Conservation (phyloP, 768 basidiomycete genomes). For the Mycena capillaripes region DNA sequence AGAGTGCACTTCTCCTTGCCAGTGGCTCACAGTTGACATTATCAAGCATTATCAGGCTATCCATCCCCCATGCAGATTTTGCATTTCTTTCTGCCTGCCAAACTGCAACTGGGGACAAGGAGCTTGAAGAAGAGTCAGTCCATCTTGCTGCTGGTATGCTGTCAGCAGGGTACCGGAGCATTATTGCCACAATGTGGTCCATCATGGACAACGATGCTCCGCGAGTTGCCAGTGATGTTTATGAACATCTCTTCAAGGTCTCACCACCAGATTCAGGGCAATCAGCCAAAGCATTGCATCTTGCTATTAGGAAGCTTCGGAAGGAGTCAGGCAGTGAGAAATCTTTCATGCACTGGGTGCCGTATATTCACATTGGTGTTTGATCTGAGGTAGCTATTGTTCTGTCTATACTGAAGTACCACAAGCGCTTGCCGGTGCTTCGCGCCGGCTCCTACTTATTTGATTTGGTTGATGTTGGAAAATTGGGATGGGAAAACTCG, state of each 20-base stretch:
- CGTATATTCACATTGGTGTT: slow-evolving; percentile 42
- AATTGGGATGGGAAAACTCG: no score
- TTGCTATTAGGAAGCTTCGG: slow-evolving; percentile 38
- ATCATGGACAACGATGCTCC: slow-evolving; percentile 55
- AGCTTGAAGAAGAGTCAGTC: slow-evolving; percentile 45
- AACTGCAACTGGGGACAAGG: slow-evolving; percentile 51
- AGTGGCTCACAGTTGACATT: slow-evolving; percentile 39
- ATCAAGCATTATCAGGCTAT: slow-evolving; percentile 39
- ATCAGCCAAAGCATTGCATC: slow-evolving; percentile 43
- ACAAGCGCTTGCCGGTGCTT: no score
- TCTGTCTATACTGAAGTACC: no score
- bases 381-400: slow-evolving; percentile 21
- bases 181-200: slow-evolving; percentile 61
- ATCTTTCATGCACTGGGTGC: slow-evolving; percentile 39
- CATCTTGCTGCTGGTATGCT: slow-evolving; percentile 61
- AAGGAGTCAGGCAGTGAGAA: slow-evolving; percentile 15
- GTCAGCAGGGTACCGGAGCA: slow-evolving; percentile 47
- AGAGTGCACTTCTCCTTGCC: slow-evolving; percentile 42
- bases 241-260: slow-evolving; percentile 41
- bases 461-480: no score
- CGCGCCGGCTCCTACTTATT: no score
- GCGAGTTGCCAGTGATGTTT: slow-evolving; percentile 47
- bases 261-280: slow-evolving; percentile 23
- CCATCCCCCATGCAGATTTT: slow-evolving; percentile 46
- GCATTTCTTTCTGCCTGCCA: slow-evolving; percentile 65